phyloP scores from a whole-genome alignment of 2,329 filamentous ascomycete genomes.

The Alternaria sp. region DNA sequence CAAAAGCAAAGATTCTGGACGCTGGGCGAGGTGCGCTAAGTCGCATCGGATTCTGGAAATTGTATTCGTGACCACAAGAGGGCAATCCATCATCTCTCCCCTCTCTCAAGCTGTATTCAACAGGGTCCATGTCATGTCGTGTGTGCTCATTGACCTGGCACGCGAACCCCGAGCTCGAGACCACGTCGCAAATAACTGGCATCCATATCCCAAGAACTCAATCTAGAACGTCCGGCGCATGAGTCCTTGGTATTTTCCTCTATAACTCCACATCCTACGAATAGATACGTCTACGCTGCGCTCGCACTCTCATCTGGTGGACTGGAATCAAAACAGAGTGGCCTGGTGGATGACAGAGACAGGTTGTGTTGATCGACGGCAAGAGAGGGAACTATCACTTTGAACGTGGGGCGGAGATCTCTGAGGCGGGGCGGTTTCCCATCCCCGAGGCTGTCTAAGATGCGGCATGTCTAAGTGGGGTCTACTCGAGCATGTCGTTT shows the following conservation, averaged over 20 bases:
- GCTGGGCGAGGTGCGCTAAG: not conserved
- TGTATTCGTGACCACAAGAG: slow-evolving; percentile 3
- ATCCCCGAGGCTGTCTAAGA: not conserved
- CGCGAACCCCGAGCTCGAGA: not conserved
- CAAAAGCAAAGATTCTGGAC: not conserved
- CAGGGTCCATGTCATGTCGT: slow-evolving; percentile 2
- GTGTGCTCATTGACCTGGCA: slow-evolving; percentile 3
- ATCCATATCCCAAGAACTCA: not conserved
- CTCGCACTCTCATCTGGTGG: slow-evolving; percentile 3
- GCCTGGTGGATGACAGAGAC: not conserved
- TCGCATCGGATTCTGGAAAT: not conserved
- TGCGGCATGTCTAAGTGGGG: not conserved
- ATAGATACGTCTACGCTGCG: not conserved
- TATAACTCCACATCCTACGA: not conserved
- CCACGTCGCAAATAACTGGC: not conserved
- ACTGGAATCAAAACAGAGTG: slow-evolving; percentile 1
- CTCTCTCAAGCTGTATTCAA: not conserved
- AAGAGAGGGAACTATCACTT: slow-evolving; percentile 1
- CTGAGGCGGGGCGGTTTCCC: not conserved
- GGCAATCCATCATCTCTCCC: not conserved
- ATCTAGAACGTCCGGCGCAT: not conserved
- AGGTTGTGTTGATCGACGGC: not conserved
- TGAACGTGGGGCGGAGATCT: slow-evolving; percentile 4
- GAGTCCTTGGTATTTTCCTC: not conserved
- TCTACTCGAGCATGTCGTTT: not conserved